Evolutionary conservation across 176 grass and related monocot genomes (phyloP), one percentile per base, ranked within the genome.

Genomic region (Oryza glumipatula): DNA sequence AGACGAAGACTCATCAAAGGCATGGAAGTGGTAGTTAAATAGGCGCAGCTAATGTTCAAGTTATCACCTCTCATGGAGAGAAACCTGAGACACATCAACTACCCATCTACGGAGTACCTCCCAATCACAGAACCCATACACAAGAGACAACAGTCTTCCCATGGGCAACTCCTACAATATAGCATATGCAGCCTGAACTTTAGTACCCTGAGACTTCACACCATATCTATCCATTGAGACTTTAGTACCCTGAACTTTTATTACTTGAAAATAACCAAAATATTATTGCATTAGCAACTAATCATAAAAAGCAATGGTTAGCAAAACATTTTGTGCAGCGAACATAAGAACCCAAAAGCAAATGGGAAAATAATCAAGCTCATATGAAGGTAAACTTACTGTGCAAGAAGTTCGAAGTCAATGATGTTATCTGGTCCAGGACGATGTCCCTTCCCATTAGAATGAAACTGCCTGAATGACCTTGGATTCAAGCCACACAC

Each of bases 391-490:
- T 88, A 73, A 22, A 93, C 93, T 95, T 95, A 98, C 96, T 86
- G 71, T 11, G 89, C 79, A 90, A 98, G 93, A 70, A 95, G 93
- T 58, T 98, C 96, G 68, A 88, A 94, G 82, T 98, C 93, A 41
- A 98, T 85, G 35, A 98, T 92, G 78, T 93, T 93, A 86, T 98
- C 93, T 15, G 93, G 96, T 49, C 96, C 93, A 85, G 96, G 96
- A 77, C 77, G 85, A 82, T 98, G 96, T n/a, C 82, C 89, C 84
- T 89, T 95, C 47, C 96, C 93, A 16, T 94, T 88, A 15, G 93
- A 90, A 70, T 72, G 84, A 7, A 94, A 98, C 75, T 95, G 91
- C 72, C 93, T 87, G 45, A 98, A 98, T 67, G 91, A 91, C 86
- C 58, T 95, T 22, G 93, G 96, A 65, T 98, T 98, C 85, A 95